Percentiles rank a stretch among this genome's conserved stretches.
phyloP scores from a whole-genome alignment of 1,139 yeast species.

The Nakaseomyces uthaithaninus region DNA sequence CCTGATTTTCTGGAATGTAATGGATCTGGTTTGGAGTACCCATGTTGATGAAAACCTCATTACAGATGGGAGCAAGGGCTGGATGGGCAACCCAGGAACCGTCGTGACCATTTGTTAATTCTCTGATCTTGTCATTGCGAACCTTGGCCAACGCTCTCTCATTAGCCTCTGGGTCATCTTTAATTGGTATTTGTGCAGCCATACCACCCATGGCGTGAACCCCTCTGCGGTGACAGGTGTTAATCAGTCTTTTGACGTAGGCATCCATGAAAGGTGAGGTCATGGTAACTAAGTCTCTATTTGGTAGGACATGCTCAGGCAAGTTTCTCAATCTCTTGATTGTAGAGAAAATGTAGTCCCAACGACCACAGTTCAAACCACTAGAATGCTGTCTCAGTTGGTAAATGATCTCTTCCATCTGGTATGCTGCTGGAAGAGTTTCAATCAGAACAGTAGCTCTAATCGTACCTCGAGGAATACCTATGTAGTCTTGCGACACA shows the following conservation, averaged over 20 bases:
- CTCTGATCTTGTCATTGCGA: conserved; percentile 61
- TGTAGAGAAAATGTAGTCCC: conserved; percentile 68
- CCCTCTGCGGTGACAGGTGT: conserved; percentile 61
- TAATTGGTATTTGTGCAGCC: conserved; percentile 80
- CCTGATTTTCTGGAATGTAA: conserved; percentile 36
- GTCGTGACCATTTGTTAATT: conserved; percentile 70
- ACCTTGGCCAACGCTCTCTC: conserved; percentile 58
- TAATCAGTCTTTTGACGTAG: conserved; percentile 57
- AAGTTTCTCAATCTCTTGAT: conserved; percentile 57
- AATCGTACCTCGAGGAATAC: conserved; percentile 59
- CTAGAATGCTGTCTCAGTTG: conserved; percentile 60
- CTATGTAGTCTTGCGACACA: conserved; percentile 59
- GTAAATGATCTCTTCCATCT: conserved; percentile 63
- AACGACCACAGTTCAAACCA: conserved; percentile 68
- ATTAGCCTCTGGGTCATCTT: conserved; percentile 54
- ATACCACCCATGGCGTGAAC: conserved; percentile 80
- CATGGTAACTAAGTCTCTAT: conserved; percentile 71
- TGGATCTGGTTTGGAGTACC: conserved; percentile 76
- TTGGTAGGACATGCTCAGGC: conserved; percentile 55
- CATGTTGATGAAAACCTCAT: conserved; percentile 67
- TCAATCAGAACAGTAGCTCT: conserved; percentile 67
- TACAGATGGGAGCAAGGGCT: conserved; percentile 68
- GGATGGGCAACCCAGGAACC: conserved; percentile 90
- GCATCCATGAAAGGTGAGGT: conserved; percentile 68
- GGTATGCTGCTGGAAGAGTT: conserved; percentile 66